These are phyloP conservation scores for Incumbomyces lentus DNA, from an alignment of 2,329 filamentous ascomycete species.

Conservation along the genomic window DNA sequence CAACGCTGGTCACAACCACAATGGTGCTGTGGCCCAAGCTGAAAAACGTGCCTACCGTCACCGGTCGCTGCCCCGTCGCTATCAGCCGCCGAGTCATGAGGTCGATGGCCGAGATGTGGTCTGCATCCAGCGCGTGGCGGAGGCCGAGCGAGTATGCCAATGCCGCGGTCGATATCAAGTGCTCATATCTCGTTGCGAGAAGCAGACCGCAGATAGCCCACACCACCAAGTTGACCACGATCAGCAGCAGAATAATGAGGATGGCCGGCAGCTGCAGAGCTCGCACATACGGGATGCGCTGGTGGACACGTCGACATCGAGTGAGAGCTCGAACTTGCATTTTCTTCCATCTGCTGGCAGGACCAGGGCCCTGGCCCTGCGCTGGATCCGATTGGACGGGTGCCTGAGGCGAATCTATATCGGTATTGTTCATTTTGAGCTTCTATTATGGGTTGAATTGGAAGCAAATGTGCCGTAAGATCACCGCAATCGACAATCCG, in stretches of 20 bases:
- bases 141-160: conserved; percentile 82
- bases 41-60: conserved; percentile 91
- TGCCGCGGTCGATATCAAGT: conserved; percentile 66
- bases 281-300: conserved; percentile 43
- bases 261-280: conserved; percentile 48
- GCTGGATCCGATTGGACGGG: too few species aligned
- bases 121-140: conserved; percentile 93
- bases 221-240: conserved; percentile 44
- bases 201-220: conserved; percentile 51
- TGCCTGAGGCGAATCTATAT: too few species aligned
- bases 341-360: neutral
- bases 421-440: too few species aligned
- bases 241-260: conserved; percentile 45
- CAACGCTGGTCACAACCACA: conserved; percentile 78
- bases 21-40: conserved; percentile 89
- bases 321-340: neutral
- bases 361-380: too few species aligned
- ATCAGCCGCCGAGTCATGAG: conserved; percentile 86
- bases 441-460: too few species aligned
- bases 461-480: too few species aligned
- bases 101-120: conserved; percentile 87
- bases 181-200: conserved; percentile 9
- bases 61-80: conserved; percentile 72
- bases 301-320: conserved; percentile 26
- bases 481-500: too few species aligned